Conservation (phyloP, 345 rosid genomes). For the Brassica rapa region DNA sequence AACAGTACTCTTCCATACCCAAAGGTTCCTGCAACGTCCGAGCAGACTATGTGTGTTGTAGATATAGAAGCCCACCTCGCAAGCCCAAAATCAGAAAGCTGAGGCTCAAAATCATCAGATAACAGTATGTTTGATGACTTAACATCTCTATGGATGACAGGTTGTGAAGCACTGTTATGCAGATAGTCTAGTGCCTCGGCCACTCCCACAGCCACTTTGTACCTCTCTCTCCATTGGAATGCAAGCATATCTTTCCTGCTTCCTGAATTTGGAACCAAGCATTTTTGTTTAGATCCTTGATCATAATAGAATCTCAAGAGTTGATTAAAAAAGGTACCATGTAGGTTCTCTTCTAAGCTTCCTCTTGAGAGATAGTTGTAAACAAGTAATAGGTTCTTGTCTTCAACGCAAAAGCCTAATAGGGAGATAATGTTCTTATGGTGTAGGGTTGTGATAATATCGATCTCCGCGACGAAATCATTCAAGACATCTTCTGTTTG, state of each 20-base stretch:
- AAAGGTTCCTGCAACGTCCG: constrained; percentile 92
- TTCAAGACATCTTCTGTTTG: constrained; percentile 65
- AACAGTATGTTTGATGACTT: constrained; percentile 93
- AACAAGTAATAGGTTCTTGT: constrained; percentile 66
- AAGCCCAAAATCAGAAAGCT: constrained; percentile 97
- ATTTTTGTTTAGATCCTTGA: constrained; percentile 14
- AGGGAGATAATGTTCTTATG: constrained; percentile 82
- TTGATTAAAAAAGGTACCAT: constrained; percentile 50
- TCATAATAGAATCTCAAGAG: background rate
- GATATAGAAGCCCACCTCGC: constrained; percentile 73
- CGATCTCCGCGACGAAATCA: constrained; percentile 80
- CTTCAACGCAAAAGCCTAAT: constrained; percentile 84
- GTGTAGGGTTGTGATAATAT: constrained; percentile 68
- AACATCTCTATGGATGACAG: constrained; percentile 89
- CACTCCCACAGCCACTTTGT: constrained; percentile 84
- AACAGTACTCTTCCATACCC: constrained; percentile 54
- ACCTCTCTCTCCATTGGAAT: constrained; percentile 82
- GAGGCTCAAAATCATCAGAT: constrained; percentile 79
- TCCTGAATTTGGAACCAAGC: constrained; percentile 48
- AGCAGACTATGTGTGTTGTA: constrained; percentile 62
- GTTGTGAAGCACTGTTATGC: constrained; percentile 60
- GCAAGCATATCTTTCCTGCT: constrained; percentile 51
- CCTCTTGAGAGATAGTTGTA: constrained; percentile 88
- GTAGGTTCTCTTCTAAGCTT: constrained; percentile 93
- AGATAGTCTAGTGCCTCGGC: constrained; percentile 88